Base-by-base conservation (phyloP, 495 filamentous ascomycete species). In the Aspergillus asperescens region DNA sequence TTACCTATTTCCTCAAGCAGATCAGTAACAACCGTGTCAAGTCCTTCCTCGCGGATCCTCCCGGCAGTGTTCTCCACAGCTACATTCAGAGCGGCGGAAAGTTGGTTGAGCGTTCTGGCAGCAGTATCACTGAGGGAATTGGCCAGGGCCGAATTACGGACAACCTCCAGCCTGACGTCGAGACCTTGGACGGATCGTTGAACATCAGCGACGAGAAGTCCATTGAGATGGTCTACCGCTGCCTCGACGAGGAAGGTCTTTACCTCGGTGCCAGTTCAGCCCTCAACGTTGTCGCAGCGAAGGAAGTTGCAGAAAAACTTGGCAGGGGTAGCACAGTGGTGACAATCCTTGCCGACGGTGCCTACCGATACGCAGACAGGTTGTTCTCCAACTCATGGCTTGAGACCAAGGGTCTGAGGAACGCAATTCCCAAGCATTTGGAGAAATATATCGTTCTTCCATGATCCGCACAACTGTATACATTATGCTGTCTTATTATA, bases 161-260 rank as follows among this genome's bases (percentile, higher is more conserved):
- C 56, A 98, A 98, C 68, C 73, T 98, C 45, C 72, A 82, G 69
- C 88, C 82, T 15, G 94, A 98, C 62, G 76, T 98, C 48, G 85
- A 80, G 38, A 74, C 95, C 22, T 58, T 98, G 25, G 92, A 96
- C 67, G 90, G 86, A n/a, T 86, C 90, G 37, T 59, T 98, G 59
- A 76, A 86, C 61, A 88, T 98, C 59, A 78, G 78, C 52, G 93
- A 98, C 63, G 91, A 90, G 75, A 93, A 93, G 80, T 90, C 81
- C 56, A 90, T 98, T 63, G 90, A 88, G 70, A 96, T 96, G 93
- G 90, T 98, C 53, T 98, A 97, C 70, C 79, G 93, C 55, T 95
- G 94, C 61, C 74, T 98, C 57, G 93, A 98, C 61, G 93, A 97
- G 70, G 93, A 98, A 62, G 93, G 93, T 0, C 70, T 98, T 45